Evolutionary conservation across 2,329 filamentous ascomycete genomes (phyloP).

Genomic region (Trichothecium sympodiale): DNA sequence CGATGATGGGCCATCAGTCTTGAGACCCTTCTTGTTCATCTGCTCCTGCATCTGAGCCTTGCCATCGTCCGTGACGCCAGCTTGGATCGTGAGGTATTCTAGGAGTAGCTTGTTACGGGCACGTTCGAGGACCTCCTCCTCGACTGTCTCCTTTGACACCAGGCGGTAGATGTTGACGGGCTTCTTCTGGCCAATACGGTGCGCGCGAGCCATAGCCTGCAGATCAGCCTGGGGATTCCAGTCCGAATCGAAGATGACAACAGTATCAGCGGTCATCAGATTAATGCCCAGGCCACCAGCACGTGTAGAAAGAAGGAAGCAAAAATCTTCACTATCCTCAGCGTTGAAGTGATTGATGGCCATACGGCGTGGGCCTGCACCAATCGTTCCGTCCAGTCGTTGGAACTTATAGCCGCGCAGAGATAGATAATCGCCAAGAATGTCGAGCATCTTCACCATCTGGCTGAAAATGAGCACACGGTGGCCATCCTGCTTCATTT

Average conservation of each 20-base stretch:
- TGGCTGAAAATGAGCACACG: conserved; percentile 97
- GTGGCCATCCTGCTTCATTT: conserved; percentile 86
- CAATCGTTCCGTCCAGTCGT: conserved; percentile 88
- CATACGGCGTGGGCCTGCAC: conserved; percentile 74
- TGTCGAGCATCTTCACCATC: conserved; percentile 98
- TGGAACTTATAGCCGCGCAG: conserved; percentile 93
- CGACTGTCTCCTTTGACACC: conserved; percentile 95
- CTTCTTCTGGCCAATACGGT: conserved; percentile 92
- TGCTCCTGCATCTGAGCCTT: conserved; percentile 68
- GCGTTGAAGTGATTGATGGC: conserved; percentile 98
- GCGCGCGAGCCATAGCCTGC: conserved; percentile 96
- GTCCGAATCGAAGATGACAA: conserved; percentile 94
- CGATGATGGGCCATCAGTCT: conserved; percentile 71
- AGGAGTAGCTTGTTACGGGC: conserved; percentile 95
- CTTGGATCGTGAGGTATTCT: conserved; percentile 94
- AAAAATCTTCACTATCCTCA: conserved; percentile 91
- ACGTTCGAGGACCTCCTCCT: conserved; percentile 93
- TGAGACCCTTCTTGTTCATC: conserved; percentile 65
- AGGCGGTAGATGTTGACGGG: conserved; percentile 94
- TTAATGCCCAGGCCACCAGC: conserved; percentile 98
- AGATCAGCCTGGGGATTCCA: conserved; percentile 99
- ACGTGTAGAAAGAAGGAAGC: conserved; percentile 87
- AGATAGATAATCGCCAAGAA: conserved; percentile 86
- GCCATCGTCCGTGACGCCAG: conserved; percentile 91
- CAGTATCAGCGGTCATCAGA: conserved; percentile 95